These are phyloP conservation scores for Saccharomycopsis vini DNA, from an alignment of 805 yeast genomes.

Conservation along the genomic window DNA sequence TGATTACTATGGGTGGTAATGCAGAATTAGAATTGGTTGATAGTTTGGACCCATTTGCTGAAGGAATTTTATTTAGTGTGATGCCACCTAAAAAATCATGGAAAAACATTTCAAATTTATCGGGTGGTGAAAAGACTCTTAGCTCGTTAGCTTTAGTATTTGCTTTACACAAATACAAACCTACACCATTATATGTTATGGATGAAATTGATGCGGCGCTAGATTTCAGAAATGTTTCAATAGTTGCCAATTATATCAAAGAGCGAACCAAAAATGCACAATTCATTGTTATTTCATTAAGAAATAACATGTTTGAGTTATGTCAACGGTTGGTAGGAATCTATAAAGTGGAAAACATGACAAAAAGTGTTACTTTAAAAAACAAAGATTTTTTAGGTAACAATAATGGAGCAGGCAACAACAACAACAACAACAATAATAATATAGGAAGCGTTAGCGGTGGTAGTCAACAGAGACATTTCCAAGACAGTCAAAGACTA, in stretches of 20 bases:
- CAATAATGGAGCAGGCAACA: too few relatives aligned
- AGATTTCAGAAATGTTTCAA: constrained; percentile 93
- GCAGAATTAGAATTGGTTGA: constrained; percentile 95
- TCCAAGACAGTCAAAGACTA: too few relatives aligned
- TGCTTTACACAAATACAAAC: constrained; percentile 91
- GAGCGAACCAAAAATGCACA: constrained; percentile 95
- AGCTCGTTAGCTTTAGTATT: constrained; percentile 92
- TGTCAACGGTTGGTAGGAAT: constrained; percentile 93
- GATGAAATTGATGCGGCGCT: constrained; percentile 99
- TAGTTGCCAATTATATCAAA: constrained; percentile 94
- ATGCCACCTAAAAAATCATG: constrained; percentile 99
- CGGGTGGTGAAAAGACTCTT: constrained; percentile 97
- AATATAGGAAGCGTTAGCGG: too few relatives aligned
- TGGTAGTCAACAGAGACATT: too few relatives aligned
- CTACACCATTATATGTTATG: constrained; percentile 97
- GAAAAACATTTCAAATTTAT: constrained; percentile 88
- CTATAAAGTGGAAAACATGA: constrained; percentile 87
- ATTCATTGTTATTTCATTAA: constrained; percentile 85
- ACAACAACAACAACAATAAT: too few relatives aligned
- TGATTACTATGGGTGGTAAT: constrained; percentile 99
- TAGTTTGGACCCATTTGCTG: constrained; percentile 94
- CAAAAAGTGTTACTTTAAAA: constrained; percentile 70
- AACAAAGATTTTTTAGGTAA: constrained; percentile 38
- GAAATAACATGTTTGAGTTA: constrained; percentile 96
- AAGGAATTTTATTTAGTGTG: constrained; percentile 91